phyloP scores from a whole-genome alignment of 305 asterid species.

The Fraxinus ornus region DNA sequence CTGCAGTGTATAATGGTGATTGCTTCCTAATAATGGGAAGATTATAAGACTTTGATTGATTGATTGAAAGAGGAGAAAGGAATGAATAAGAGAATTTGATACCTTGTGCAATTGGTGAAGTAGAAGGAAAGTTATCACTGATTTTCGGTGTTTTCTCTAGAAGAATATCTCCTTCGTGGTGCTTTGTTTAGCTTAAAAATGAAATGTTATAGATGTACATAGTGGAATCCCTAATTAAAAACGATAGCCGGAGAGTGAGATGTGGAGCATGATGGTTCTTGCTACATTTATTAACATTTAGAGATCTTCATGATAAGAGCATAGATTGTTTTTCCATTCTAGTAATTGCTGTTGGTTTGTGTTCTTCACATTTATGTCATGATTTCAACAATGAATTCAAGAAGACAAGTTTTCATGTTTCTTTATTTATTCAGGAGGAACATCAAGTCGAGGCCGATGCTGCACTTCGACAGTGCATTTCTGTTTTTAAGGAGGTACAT shows the following conservation, averaged over 20 bases:
- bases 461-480: slow-evolving; percentile 59
- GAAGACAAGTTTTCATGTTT: slow-evolving; percentile 12
- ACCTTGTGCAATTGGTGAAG: not conserved
- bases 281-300: not conserved
- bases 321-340: slow-evolving; percentile 1
- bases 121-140: not conserved
- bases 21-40: not conserved
- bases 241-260: not conserved
- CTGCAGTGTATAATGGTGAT: not conserved
- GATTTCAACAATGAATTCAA: slow-evolving; percentile 10
- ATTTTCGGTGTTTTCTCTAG: not conserved
- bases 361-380: not conserved
- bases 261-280: not conserved
- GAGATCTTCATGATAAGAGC: not conserved
- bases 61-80: not conserved
- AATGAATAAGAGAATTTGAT: not conserved
- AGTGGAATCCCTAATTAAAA: not conserved
- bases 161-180: not conserved
- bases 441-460: slow-evolving; percentile 41
- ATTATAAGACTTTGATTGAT: not conserved
- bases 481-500: slow-evolving; percentile 68
- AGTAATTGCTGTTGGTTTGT: slow-evolving; percentile 6
- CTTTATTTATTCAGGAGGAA: slow-evolving; percentile 41
- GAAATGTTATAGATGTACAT: not conserved
- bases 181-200: not conserved